Base-by-base conservation (phyloP, 306 rosid species). In the Prosopis cineraria region DNA sequence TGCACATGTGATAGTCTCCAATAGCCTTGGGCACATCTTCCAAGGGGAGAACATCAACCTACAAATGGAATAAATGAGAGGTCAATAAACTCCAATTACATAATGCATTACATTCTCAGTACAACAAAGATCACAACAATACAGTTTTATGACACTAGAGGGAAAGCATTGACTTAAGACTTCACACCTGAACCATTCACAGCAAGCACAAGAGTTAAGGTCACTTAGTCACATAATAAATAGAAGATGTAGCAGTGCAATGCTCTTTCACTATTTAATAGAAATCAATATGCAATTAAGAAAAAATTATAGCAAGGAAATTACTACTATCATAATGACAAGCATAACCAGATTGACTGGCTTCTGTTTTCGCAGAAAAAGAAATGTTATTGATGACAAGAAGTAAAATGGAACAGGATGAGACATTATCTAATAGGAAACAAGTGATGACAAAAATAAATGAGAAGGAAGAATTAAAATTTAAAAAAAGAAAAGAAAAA, bases 21-120 rank as follows among this genome's bases (percentile, higher is more conserved):
- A 94, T 90, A 73, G 80, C 90, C 48, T 87, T 78, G 34, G 92
- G 88, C 45, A 94, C 91, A 37, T 87, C 91, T 53, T 88, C 90
- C 56, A 86, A 75, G 65, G 97, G 87, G 70, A 94, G 81, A 73
- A 79, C 92, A 80, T 92, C 98, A 41, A 94, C 92, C 98, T 94
- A 79, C 56, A 80, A 22, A 81, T n/a, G 33, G 34, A 63, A 77
- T 34, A 48, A 6, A 39, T 6, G 41, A 52, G 27, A 22, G 44
- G 19, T 76, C 31, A 22, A 37, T 34, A 1, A 41, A 40, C 70
- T 25, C 58, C 24, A 39, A 56, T 39, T 56, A 52, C 65, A 55
- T 55, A n/a, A 59, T 69, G 45, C 20, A 43, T 55, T 43, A 24
- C 55, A 13, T 63, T 41, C 74, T 44, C 25, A 33, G 56, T 19